Conservation (phyloP, 148 eudicot species). For the Simmondsia chinensis region DNA sequence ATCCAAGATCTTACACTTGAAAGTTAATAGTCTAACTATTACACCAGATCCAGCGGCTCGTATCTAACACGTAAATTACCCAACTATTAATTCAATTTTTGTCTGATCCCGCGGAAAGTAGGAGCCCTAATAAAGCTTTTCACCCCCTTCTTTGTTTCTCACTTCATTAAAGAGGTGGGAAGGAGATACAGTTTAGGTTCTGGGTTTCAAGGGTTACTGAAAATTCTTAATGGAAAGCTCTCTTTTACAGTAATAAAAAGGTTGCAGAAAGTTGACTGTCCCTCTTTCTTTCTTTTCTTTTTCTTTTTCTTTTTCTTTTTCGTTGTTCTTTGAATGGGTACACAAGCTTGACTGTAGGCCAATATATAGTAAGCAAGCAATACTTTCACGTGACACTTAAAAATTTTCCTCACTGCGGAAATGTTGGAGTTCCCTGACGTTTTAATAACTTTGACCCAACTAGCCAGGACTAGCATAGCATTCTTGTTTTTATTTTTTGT, state of each 20-base stretch:
- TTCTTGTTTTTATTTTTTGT: slow-evolving; percentile 9
- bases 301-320: not conserved
- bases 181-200: too few species aligned
- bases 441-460: too few species aligned
- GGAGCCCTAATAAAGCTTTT: too few species aligned
- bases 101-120: too few species aligned
- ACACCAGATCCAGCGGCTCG: too few species aligned
- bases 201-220: not conserved
- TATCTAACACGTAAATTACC: too few species aligned
- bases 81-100: too few species aligned
- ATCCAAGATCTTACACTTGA: too few species aligned
- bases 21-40: too few species aligned
- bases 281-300: not conserved
- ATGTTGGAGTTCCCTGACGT: slow-evolving; percentile 4
- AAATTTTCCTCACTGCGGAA: slow-evolving; percentile 7
- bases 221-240: not conserved
- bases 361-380: slow-evolving; percentile 11
- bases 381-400: slow-evolving; percentile 29
- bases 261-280: not conserved
- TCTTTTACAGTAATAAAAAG: slow-evolving; percentile 7
- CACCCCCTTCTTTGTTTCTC: too few species aligned
- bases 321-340: slow-evolving; percentile 8
- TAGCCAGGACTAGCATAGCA: too few species aligned
- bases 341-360: slow-evolving; percentile 5
- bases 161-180: too few species aligned